Evolutionary conservation across 164 flowering plant genomes (phyloP).

Genomic region (Pachysandra terminalis): DNA sequence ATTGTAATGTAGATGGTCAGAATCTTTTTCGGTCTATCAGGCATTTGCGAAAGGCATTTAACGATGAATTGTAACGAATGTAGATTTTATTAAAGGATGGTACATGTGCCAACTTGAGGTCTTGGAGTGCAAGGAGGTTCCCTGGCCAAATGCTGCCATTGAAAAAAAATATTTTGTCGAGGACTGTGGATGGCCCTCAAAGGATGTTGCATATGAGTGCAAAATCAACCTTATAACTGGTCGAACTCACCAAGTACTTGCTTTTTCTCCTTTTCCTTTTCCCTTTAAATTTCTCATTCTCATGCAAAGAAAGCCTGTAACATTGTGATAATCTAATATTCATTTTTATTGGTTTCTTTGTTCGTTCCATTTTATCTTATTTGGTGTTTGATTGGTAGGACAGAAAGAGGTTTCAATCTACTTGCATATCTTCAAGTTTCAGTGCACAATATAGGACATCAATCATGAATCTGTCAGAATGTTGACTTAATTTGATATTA

Average conservation of each 20-base stretch:
- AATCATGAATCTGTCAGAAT: not conserved
- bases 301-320: not conserved
- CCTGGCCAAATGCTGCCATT: slow-evolving; percentile 62
- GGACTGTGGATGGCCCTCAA: slow-evolving; percentile 76
- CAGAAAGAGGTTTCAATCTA: not conserved
- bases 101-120: slow-evolving; percentile 79
- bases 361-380: too few relatives aligned
- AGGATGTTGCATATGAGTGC: slow-evolving; percentile 79
- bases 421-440: not conserved
- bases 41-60: slow-evolving; percentile 1
- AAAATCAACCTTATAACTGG: slow-evolving; percentile 92
- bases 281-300: not conserved
- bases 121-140: slow-evolving; percentile 76
- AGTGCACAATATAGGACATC: not conserved
- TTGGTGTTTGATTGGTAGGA: not conserved
- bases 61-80: slow-evolving; percentile 8
- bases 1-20: not conserved
- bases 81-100: slow-evolving; percentile 77
- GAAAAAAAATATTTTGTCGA: slow-evolving; percentile 53
- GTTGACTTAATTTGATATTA: not conserved
- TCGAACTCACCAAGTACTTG: slow-evolving; percentile 83
- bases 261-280: not conserved
- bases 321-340: too few relatives aligned
- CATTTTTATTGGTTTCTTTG: not conserved
- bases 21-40: slow-evolving; percentile 7